Base-by-base conservation (phyloP, 306 rosid genomes). In the Vigna nakashimae region DNA sequence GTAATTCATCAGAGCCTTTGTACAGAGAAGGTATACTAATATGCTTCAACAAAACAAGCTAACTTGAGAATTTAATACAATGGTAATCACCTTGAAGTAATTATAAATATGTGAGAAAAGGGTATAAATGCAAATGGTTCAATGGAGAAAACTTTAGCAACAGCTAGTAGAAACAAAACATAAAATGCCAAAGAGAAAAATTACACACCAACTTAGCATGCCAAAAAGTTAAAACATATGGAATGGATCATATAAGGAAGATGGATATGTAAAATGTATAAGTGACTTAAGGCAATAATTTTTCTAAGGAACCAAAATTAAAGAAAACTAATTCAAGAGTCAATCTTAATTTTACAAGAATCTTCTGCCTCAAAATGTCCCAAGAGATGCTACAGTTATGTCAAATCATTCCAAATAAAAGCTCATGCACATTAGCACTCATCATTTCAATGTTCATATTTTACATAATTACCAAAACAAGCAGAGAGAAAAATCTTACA, bases 401-500 rank as follows among this genome's bases (percentile, higher is more conserved):
- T 42, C 59, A 72, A 71, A 63, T 56, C 53, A 58, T 40, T 53
- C 45, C 73, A 75, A 22, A 66, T 57, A 64, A 59, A 84, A 74
- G 79, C 6, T 71, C 68, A 34, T 43, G 43, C 82, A 63, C 28
- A 22, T 52, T n/a, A 28, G 20, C 52, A 71, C 5, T 8, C 40
- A 55, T 45, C 32, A 62, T 66, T 65, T 43, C 74, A 11, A 14
- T 32, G 57, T 56, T 65, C 56, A 51, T 17, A 46, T 58, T 58
- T 68, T 46, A 15, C 30, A 65, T 32, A 69, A 80, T 49, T 62
- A 70, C 38, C 48, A 49, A 69, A 67, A 24, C 58, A 60, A 62
- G 74, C 64, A 20, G 67, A 56, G 20, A 9, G 69, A 56, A n/a
- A 76, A 82, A 76, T 81, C 91, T 84, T 84, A 93, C 97, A 84